Base-by-base conservation (phyloP, 2,329 filamentous ascomycete species). In the Tolypocladium sp. region DNA sequence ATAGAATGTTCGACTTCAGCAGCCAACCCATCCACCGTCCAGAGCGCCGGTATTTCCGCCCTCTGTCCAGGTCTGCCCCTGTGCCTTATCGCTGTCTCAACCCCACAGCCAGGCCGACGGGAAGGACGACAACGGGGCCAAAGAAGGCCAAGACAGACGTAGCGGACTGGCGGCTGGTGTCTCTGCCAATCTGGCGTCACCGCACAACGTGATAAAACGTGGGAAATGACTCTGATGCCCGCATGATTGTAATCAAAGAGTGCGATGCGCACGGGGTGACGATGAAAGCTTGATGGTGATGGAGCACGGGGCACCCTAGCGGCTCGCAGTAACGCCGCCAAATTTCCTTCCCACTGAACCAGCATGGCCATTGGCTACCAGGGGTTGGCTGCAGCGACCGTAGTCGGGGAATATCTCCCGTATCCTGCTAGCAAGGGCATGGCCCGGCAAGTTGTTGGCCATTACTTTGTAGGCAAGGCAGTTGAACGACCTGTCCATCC, bases 151-250 rank as follows among this genome's bases (percentile, higher is more conserved):
- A 53, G 49, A 53, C 49, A 37, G 49, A 13, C 10, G 38, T 30
- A 30, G 54, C 40, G 40, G 27, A 17, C 51, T 20, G 51, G 33
- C 54, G 37, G 25, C 37, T 20, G 25, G 13, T 52, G 35, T 42
- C 22, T 56, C 38, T 44, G 54, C 6, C 38, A 46, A 56, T 54
- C 49, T 58, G 40, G 57, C 49, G 57, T 58, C 57, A 54, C 57
- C 25, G 46, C 38, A 37, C 7, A 27, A 20, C 33, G 8, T 51
- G 13, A 55, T 41, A 40, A 52, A 62, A 58, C 57, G 57, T 58
- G 56, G 51, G 33, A 60, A 30, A 30, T 42, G 22, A 49, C 51
- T 56, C 37, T 52, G 51, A 20, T 37, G 38, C n/a, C 30, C 44
- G 35, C 42, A 52, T 52, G 22, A 57, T 37, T 35, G 20, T 8